Conservation (phyloP, 176 grass and related monocot genomes). For the Pontederia crassipes region DNA sequence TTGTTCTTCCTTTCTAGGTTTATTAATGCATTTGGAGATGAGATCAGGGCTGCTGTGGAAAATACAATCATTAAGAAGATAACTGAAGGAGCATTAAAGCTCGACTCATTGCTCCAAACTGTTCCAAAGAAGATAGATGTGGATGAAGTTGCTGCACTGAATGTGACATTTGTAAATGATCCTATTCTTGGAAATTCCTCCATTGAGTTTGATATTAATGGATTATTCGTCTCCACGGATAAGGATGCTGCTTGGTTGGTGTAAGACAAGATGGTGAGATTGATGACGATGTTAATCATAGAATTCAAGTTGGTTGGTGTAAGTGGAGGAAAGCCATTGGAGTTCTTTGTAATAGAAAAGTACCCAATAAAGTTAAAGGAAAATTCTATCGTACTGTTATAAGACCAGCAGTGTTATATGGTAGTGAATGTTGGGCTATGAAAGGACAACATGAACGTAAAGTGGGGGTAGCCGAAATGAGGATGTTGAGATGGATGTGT, state of each 20-base stretch:
- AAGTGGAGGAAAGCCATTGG: no score
- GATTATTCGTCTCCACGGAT: conserved; percentile 44
- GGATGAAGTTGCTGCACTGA: conserved; percentile 56
- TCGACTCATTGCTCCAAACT: conserved; percentile 62
- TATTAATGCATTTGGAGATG: conserved; percentile 65
- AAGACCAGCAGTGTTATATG: no score
- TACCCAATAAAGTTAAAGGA: no score
- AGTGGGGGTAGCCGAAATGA: no score
- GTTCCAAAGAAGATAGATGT: conserved; percentile 80
- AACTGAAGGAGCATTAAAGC: conserved; percentile 49
- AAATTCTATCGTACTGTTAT: no score
- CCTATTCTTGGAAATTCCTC: conserved; percentile 65
- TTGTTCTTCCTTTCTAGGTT: conserved; percentile 44
- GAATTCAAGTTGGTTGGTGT: no score
- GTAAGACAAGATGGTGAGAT: no score
- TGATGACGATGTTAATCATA: no score
- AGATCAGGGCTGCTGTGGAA: conserved; percentile 74
- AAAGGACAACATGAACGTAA: no score
- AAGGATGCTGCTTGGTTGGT: conserved; percentile 13
- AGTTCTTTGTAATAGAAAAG: no score
- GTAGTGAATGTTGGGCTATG: no score
- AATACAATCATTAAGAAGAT: conserved; percentile 68
- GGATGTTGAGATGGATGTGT: no score
- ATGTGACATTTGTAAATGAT: conserved; percentile 75
- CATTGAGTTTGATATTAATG: conserved; percentile 86